These are phyloP conservation scores for Alternaria incomplexa DNA, from an alignment of 2,329 filamentous ascomycete species.

Conservation along the genomic window DNA sequence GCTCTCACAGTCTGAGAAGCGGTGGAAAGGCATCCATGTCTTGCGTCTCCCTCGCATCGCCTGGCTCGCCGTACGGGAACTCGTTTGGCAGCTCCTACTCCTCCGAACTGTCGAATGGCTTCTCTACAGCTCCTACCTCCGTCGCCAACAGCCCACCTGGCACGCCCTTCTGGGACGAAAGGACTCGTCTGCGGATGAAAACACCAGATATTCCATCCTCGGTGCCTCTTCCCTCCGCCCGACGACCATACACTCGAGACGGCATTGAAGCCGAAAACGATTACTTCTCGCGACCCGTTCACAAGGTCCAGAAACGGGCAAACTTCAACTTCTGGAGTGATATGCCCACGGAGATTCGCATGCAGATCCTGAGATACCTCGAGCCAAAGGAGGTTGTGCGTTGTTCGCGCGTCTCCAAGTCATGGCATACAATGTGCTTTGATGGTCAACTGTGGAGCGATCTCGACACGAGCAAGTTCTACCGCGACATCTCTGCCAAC, in stretches of 20 bases:
- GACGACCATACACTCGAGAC: conserved; percentile 58
- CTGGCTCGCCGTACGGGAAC: conserved; percentile 57
- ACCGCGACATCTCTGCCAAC: conserved; percentile 82
- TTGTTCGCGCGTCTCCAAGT: conserved; percentile 76
- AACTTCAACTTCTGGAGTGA: conserved; percentile 76
- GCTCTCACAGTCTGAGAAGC: conserved; percentile 71
- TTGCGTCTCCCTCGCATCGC: conserved; percentile 66
- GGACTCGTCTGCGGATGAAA: conserved; percentile 62
- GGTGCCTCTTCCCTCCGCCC: conserved; percentile 68
- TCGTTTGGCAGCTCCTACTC: conserved; percentile 62
- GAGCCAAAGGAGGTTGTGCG: conserved; percentile 81
- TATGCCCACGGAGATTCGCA: conserved; percentile 81
- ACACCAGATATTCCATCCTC: conserved; percentile 61
- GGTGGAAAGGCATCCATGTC: conserved; percentile 68
- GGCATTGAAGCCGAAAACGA: conserved; percentile 50
- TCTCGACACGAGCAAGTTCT: conserved; percentile 84
- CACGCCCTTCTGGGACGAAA: conserved; percentile 58
- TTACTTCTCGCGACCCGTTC: conserved; percentile 54
- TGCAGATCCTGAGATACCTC: conserved; percentile 78
- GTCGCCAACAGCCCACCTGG: conserved; percentile 55
- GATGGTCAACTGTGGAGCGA: conserved; percentile 93
- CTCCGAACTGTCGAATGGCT: conserved; percentile 63
- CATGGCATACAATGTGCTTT: conserved; percentile 83
- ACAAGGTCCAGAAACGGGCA: conserved; percentile 42
- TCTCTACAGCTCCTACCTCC: conserved; percentile 63